Evolutionary conservation across 2,329 filamentous ascomycete species (phyloP).

Genomic region (Chaetomium sp.): DNA sequence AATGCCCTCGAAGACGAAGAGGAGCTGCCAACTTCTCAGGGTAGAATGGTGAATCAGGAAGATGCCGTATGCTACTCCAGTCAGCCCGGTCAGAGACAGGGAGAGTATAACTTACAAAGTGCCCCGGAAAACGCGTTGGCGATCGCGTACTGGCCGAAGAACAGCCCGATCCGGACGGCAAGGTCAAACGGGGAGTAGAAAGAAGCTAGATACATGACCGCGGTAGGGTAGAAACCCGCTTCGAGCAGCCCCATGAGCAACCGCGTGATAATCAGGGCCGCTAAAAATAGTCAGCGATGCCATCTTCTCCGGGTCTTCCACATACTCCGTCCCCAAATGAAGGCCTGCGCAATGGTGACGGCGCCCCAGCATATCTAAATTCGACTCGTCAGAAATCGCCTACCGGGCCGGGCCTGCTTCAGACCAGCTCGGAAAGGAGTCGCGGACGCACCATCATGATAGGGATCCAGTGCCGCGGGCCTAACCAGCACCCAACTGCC

Average conservation of each 20-base stretch:
- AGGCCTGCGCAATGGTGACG: slow-evolving; percentile 38
- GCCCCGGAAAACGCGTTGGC: slow-evolving; percentile 59
- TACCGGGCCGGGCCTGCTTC: background rate
- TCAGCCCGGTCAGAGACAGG: background rate
- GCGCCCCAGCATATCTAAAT: slow-evolving; percentile 37
- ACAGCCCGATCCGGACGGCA: slow-evolving; percentile 54
- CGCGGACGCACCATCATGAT: slow-evolving; percentile 43
- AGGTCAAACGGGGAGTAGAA: slow-evolving; percentile 63
- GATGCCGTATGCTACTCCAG: slow-evolving; percentile 40
- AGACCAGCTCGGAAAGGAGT: background rate
- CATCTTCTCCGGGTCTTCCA: background rate
- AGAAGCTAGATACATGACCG: slow-evolving; percentile 59
- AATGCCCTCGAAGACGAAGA: slow-evolving; percentile 49
- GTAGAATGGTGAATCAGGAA: slow-evolving; percentile 43
- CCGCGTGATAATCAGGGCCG: slow-evolving; percentile 32
- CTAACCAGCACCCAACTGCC: slow-evolving; percentile 43
- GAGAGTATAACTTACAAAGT: slow-evolving; percentile 38
- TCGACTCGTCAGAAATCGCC: background rate
- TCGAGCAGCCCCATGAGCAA: slow-evolving; percentile 36
- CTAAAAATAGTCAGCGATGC: slow-evolving; percentile 19
- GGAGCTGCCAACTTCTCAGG: slow-evolving; percentile 46
- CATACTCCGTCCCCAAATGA: slow-evolving; percentile 36
- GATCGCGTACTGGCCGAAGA: slow-evolving; percentile 60
- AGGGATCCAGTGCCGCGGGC: slow-evolving; percentile 58
- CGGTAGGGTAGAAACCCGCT: slow-evolving; percentile 62